These are phyloP conservation scores for Lentinula novae-zelandiae DNA, from an alignment of 1,284 basidiomycete genomes.

Conservation along the genomic window DNA sequence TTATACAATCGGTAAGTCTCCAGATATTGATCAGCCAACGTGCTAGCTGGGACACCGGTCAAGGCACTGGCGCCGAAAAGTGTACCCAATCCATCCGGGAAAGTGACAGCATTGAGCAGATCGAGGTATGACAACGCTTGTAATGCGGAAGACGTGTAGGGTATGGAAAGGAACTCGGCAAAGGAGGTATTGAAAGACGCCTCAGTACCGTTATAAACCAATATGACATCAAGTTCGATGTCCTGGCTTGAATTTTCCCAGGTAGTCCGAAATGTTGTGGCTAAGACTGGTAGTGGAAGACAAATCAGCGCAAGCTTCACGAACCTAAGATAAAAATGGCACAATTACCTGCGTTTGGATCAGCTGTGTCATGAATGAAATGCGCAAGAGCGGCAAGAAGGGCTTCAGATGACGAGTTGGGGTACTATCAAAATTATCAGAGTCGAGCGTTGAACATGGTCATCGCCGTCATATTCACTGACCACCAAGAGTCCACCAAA, in stretches of 20 bases:
- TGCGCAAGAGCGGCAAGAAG: constrained; percentile 33
- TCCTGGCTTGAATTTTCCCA: constrained; percentile 3
- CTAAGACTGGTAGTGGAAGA: not conserved
- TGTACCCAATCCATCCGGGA: constrained; percentile 26
- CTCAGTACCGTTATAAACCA: constrained; percentile 33
- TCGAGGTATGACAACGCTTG: constrained; percentile 28
- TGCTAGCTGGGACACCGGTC: constrained; percentile 2
- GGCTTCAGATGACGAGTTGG: constrained; percentile 29
- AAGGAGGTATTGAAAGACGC: constrained; percentile 28
- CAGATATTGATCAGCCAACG: constrained; percentile 17
- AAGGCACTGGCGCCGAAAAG: constrained; percentile 31
- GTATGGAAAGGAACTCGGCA: constrained; percentile 35
- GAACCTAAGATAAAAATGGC: not conserved
- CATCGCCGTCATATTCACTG: constrained; percentile 4
- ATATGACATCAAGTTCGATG: constrained; percentile 15
- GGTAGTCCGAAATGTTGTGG: not conserved
- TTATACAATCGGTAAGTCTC: constrained; percentile 1
- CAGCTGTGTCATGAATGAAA: constrained; percentile 30
- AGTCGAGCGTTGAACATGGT: not conserved
- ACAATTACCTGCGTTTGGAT: constrained; percentile 32
- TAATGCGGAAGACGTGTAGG: constrained; percentile 24
- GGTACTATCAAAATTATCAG: constrained; percentile 8
- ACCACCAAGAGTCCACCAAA: constrained; percentile 34
- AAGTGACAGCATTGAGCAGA: constrained; percentile 25
- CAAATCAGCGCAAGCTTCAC: not conserved